Percentiles rank a stretch among this genome's conserved stretches.
These are phyloP conservation scores for Porcisia deanei DNA, from an alignment of 208 protist genomes.

Conservation along the genomic window DNA sequence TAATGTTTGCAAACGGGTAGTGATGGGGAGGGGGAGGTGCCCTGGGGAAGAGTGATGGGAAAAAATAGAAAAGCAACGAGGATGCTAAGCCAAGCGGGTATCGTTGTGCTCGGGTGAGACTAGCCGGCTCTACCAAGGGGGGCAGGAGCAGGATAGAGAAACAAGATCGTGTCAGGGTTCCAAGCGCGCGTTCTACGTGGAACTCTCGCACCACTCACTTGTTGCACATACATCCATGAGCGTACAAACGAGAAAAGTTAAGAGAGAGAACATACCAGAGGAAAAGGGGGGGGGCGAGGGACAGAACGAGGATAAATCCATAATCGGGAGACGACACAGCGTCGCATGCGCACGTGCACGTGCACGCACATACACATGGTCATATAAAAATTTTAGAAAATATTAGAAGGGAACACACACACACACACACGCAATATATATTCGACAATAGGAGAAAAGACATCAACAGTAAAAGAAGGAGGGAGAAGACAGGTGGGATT, in stretches of 20 bases:
- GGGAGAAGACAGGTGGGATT: background rate
- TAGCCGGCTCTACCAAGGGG: background rate
- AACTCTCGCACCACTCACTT: background rate
- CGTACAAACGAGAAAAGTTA: background rate
- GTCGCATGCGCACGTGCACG: background rate
- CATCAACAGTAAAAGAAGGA: background rate
- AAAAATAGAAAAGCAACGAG: background rate
- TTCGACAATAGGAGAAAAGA: background rate
- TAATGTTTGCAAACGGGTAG: too few species aligned
- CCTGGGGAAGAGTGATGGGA: background rate
- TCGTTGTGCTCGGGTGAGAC: background rate
- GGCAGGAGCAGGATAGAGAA: background rate
- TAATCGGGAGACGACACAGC: background rate
- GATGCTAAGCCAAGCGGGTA: background rate
- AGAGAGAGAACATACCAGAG: background rate
- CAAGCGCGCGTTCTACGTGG: background rate
- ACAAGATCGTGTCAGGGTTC: background rate
- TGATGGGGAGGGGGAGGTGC: too few species aligned
- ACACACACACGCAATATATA: background rate
- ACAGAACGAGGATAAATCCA: background rate
- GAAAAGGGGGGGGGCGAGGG: background rate
- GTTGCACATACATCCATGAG: background rate
- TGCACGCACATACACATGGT: constrained; percentile 1
- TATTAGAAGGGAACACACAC: background rate
- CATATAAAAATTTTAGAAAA: background rate